A percentile compares a stretch with the other conserved stretches of the same genome.
Evolutionary conservation across 495 filamentous ascomycete species (phyloP).

Genomic region (Penicillium mononematosum): DNA sequence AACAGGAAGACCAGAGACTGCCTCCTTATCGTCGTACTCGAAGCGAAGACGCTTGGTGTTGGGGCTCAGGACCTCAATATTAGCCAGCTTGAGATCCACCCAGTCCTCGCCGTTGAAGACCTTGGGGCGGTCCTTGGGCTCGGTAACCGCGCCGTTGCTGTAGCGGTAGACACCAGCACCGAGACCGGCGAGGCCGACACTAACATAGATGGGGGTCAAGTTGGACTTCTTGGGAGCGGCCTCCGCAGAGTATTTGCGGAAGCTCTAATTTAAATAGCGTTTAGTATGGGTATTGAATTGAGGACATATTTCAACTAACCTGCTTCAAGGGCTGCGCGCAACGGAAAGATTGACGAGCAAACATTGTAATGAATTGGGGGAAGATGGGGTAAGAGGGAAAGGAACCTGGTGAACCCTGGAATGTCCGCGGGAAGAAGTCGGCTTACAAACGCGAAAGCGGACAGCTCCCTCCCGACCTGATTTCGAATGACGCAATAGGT

Average conservation of each 20-base stretch:
- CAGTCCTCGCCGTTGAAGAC: conserved; percentile 86
- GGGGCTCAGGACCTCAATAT: conserved; percentile 74
- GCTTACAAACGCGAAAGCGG: conserved; percentile 26
- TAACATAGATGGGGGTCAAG: conserved; percentile 41
- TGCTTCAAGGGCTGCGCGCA: conserved; percentile 49
- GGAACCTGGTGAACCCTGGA: conserved; percentile 6
- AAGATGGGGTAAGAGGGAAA: conserved; percentile 14
- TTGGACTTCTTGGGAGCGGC: conserved; percentile 44
- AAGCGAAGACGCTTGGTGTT: conserved; percentile 90
- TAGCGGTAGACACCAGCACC: conserved; percentile 47
- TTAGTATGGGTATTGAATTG: conserved; percentile 2
- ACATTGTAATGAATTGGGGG: conserved; percentile 39
- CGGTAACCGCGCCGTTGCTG: conserved; percentile 33
- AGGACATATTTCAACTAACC: conserved; percentile 29
- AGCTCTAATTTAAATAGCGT: conserved; percentile 32
- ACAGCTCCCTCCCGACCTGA: conserved; percentile 21
- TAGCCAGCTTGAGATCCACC: conserved; percentile 72
- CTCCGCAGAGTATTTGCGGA: conserved; percentile 54
- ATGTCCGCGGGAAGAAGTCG: conserved; percentile 28
- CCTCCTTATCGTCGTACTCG: conserved; percentile 75
- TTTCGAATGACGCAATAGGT: conserved; percentile 33
- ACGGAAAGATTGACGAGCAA: conserved; percentile 49
- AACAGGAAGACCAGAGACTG: conserved; percentile 75
- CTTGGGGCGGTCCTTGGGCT: conserved; percentile 42
- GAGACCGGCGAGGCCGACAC: conserved; percentile 43